Percentiles rank a stretch among this genome's conserved stretches.
Conservation (phyloP, 1,139 yeast genomes). For the Blastobotrys raffinosifermentans region DNA sequence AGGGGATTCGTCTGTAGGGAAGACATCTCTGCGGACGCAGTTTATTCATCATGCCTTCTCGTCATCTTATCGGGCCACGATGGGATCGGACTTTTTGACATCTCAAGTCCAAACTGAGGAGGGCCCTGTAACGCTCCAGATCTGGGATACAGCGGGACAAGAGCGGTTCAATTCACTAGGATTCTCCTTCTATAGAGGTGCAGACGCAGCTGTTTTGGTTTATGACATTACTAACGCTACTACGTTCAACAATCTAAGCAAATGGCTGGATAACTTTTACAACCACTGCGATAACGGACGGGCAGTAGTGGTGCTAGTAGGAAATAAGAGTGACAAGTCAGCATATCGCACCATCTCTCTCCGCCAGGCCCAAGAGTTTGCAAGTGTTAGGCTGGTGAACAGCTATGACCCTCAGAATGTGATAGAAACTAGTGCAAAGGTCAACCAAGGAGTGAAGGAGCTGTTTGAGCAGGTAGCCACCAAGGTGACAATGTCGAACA, state of each 20-base stretch:
- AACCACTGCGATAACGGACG: slow-evolving; percentile 45
- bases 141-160: slow-evolving; percentile 68
- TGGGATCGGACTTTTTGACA: slow-evolving; percentile 57
- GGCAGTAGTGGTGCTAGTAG: slow-evolving; percentile 51
- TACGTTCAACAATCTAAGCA: slow-evolving; percentile 43
- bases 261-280: slow-evolving; percentile 49
- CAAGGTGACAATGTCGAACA: slow-evolving; percentile 5
- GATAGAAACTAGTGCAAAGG: slow-evolving; percentile 21
- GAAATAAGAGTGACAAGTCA: slow-evolving; percentile 46
- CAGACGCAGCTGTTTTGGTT: slow-evolving; percentile 52
- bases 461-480: slow-evolving; percentile 16
- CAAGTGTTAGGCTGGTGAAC: too few relatives aligned
- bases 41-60: slow-evolving; percentile 54
- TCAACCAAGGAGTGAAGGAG: slow-evolving; percentile 13
- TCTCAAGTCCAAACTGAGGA: slow-evolving; percentile 33
- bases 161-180: slow-evolving; percentile 57
- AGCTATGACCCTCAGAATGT: too few relatives aligned
- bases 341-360: slow-evolving; percentile 17
- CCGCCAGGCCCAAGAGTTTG: slow-evolving; percentile 20
- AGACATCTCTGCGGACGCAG: slow-evolving; percentile 55
- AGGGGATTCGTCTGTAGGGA: slow-evolving; percentile 61
- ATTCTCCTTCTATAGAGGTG: slow-evolving; percentile 55
- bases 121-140: slow-evolving; percentile 41
- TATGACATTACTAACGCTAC: slow-evolving; percentile 53
- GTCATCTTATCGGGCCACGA: slow-evolving; percentile 54